Base-by-base conservation (phyloP, 2,329 filamentous ascomycete genomes). In the Xylariales sp. region DNA sequence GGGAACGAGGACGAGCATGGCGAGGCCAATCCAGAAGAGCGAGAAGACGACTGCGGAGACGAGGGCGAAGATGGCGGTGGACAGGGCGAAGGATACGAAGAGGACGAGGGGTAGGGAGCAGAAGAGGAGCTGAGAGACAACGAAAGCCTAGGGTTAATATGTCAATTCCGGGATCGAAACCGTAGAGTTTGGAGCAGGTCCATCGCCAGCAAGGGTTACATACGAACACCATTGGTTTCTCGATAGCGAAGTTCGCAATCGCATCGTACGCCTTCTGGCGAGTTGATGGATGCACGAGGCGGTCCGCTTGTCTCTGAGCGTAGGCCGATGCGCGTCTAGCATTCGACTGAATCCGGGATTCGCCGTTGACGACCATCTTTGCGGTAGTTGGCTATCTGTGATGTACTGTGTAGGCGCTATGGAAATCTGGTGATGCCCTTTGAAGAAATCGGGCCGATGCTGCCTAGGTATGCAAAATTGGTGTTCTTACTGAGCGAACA, bases 141-240 rank as follows among this genome's bases (percentile, higher is more conserved):
- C 57, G 59, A 93, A 87, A 44, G 80, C 78, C 84, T 88, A 48
- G 8, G 19, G 19, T 5, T 9, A n/a, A n/a, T n/a, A n/a, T n/a
- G n/a, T n/a, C n/a, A n/a, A n/a, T n/a, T n/a, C n/a, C n/a, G n/a
- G n/a, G n/a, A n/a, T n/a, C n/a, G n/a, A n/a, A n/a, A n/a, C n/a
- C n/a, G n/a, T n/a, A n/a, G n/a, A n/a, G n/a, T n/a, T n/a, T n/a
- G n/a, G n/a, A n/a, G n/a, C n/a, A n/a, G n/a, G n/a, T n/a, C n/a
- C n/a, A n/a, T n/a, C n/a, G n/a, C n/a, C n/a, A n/a, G n/a, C n/a
- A n/a, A n/a, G n/a, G n/a, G n/a, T 14, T 18, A 45, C 81, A 16
- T 69, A 88, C 85, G 42, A 84, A 80, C 31, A 89, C 66, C 47
- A 88, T 66, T 3, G 88, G 88, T 43, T 84, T 82, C 36, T 73